phyloP scores from a whole-genome alignment of 2,329 filamentous ascomycete species.

The Alternaria hordeiaustralica region DNA sequence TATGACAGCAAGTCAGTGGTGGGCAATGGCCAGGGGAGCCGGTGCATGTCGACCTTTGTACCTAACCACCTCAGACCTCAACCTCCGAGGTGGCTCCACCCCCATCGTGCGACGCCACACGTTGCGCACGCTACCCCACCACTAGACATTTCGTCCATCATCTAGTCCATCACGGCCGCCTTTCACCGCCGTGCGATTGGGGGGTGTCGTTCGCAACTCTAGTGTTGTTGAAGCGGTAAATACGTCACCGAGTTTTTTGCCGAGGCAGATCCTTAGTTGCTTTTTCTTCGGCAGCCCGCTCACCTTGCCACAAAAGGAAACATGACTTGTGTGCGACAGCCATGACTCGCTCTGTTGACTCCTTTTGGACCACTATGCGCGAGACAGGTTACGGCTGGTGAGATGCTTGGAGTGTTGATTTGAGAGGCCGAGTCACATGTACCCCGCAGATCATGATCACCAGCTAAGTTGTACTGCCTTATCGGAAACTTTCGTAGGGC shows the following conservation, averaged over 20 bases:
- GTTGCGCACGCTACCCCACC: neutral
- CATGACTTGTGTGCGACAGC: neutral
- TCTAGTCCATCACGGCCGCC: neutral
- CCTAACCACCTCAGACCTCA: neutral
- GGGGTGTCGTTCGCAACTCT: neutral
- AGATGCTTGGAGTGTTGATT: neutral
- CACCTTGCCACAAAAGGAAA: conserved; percentile 4
- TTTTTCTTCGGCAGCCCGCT: neutral
- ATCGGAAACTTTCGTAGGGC: neutral
- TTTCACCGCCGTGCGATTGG: conserved; percentile 1
- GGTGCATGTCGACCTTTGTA: conserved; percentile 4
- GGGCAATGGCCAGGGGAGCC: conserved; percentile 2
- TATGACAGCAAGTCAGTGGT: neutral
- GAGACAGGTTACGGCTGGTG: neutral
- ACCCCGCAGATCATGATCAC: neutral
- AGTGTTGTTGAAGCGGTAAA: neutral
- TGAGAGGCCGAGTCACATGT: neutral
- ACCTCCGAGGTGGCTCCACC: conserved; percentile 2
- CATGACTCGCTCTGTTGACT: neutral
- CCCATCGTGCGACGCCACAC: conserved; percentile 2
- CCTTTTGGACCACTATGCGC: neutral
- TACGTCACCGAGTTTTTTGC: conserved; percentile 10
- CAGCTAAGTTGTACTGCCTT: neutral
- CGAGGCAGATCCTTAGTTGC: conserved; percentile 1
- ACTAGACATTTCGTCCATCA: neutral